Evolutionary conservation across 805 yeast genomes (phyloP).

Genomic region (Yarrowia keelungensis): DNA sequence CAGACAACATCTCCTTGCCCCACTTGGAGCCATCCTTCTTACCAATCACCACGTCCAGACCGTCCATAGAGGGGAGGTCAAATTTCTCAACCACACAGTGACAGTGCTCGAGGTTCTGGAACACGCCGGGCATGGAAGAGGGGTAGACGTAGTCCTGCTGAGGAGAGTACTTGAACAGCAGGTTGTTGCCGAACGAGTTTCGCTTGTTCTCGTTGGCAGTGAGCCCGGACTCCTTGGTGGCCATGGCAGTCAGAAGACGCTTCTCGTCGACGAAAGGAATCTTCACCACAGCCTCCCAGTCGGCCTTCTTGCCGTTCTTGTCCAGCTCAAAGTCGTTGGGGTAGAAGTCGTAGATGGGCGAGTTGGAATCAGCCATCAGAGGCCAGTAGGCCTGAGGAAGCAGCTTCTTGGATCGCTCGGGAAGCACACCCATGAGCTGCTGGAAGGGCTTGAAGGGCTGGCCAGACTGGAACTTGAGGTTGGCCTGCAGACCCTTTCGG

Average conservation of each 20-base stretch:
- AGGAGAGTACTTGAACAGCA: conserved; percentile 76
- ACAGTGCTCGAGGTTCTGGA: conserved; percentile 78
- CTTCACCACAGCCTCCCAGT: conserved; percentile 97
- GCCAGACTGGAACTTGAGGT: conserved; percentile 64
- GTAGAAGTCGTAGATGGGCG: conserved; percentile 89
- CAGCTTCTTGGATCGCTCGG: conserved; percentile 83
- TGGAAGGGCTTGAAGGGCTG: conserved; percentile 90
- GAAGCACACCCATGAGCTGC: conserved; percentile 96
- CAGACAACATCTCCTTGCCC: conserved; percentile 79
- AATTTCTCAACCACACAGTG: conserved; percentile 73
- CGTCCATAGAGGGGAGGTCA: conserved; percentile 58
- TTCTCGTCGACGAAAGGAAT: conserved; percentile 89
- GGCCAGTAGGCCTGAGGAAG: conserved; percentile 80
- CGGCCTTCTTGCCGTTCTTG: conserved; percentile 91
- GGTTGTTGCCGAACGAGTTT: conserved; percentile 75
- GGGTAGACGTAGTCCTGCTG: conserved; percentile 70
- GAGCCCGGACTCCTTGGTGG: conserved; percentile 66
- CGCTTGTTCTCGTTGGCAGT: conserved; percentile 74
- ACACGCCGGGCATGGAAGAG: conserved; percentile 78
- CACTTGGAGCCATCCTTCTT: conserved; percentile 68
- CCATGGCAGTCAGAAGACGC: conserved; percentile 74
- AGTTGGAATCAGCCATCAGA: conserved; percentile 81
- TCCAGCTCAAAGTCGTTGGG: conserved; percentile 88
- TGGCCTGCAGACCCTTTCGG: conserved; percentile 63
- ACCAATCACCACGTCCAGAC: conserved; percentile 54